Base-by-base conservation (phyloP, 2,329 filamentous ascomycete species). In the Magnaporthiopsis rhizophila region DNA sequence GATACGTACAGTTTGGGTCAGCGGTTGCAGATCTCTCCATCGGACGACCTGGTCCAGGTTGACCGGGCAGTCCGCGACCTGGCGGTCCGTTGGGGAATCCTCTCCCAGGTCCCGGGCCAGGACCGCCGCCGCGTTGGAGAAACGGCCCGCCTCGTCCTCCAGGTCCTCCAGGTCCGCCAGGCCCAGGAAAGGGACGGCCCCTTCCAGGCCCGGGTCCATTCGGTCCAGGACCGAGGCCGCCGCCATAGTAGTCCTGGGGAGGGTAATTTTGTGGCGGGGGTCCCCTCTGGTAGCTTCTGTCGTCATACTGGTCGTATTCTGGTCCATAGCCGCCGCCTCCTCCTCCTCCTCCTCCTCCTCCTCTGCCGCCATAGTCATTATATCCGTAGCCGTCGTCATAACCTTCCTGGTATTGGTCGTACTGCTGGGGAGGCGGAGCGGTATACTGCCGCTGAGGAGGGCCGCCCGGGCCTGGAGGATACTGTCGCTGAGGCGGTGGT, bases 191-290 rank as follows among this genome's bases (percentile, higher is more conserved):
- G 61, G 78, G 75, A 24, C 75, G 75, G 59, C 79, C 77, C 62
- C 78, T 76, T 28, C 76, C 76, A 9, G 75, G 74, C 21, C 74
- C 62, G 18, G 38, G 38, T 21, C 30, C 36, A n/a, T 34, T 34
- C 11, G 61, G 61, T 36, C 61, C 61, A 26, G n/a, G 61, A 11
- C 61, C 61, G 60, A 72, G 72, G 26, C 73, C 74, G 8, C 73
- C 74, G 7, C 77, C 78, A 66, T 81, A 81, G 65, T 78, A 77
- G 62, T 82, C 79, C 67, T 80, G 79, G 3, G 77, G 76, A 21
- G 71, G 77, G 63, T 79, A 79, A 50, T 74, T 73, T 8, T 70
- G 69, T 72, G 75, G 45, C 76, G 76, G 71, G 78, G 77, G 59
- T 74, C 77, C 62, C 30, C 62, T 45, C 34, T 63, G 62, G 66